Percentiles rank a stretch among this genome's conserved stretches.
These are phyloP conservation scores for Backusella tuberculispora DNA, from an alignment of 192 early-diverging fungal species.

Conservation along the genomic window DNA sequence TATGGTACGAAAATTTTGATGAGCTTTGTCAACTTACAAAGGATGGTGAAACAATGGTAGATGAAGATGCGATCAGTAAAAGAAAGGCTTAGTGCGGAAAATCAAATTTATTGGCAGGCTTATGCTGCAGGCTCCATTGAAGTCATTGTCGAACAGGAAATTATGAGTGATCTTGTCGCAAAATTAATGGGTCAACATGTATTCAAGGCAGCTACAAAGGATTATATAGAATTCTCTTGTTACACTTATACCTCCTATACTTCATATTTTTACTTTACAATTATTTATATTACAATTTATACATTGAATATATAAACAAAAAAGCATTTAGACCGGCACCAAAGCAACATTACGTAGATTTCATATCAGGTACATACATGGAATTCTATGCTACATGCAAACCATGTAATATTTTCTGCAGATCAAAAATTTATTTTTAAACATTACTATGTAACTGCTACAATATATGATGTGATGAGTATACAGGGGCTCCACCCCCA, in stretches of 20 bases:
- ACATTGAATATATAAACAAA: conserved; percentile 9
- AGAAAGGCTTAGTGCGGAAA: conserved; percentile 4
- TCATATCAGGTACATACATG: no score
- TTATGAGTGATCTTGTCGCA: conserved; percentile 22
- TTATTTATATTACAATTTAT: not conserved
- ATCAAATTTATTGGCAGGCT: conserved; percentile 38
- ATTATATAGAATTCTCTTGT: conserved; percentile 25
- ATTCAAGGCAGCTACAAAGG: conserved; percentile 29
- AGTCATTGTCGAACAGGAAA: conserved; percentile 33
- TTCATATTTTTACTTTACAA: conserved; percentile 9
- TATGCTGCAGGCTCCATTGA: conserved; percentile 40
- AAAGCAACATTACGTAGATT: no score
- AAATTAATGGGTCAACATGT: conserved; percentile 38
- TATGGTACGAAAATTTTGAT: conserved; percentile 19
- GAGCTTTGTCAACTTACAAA: not conserved
- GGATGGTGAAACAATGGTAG: no score
- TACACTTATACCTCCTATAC: conserved; percentile 5
- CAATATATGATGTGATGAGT: no score
- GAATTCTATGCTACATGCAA: no score
- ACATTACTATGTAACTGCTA: no score
- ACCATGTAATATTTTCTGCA: no score
- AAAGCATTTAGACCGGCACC: conserved; percentile 9
- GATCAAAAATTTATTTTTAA: no score
- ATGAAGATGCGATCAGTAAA: conserved; percentile 4
- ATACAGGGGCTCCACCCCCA: no score